Percentiles rank a stretch among this genome's conserved stretches.
Conservation (phyloP, 257 asterid genomes). For the Haberlea rhodopensis region DNA sequence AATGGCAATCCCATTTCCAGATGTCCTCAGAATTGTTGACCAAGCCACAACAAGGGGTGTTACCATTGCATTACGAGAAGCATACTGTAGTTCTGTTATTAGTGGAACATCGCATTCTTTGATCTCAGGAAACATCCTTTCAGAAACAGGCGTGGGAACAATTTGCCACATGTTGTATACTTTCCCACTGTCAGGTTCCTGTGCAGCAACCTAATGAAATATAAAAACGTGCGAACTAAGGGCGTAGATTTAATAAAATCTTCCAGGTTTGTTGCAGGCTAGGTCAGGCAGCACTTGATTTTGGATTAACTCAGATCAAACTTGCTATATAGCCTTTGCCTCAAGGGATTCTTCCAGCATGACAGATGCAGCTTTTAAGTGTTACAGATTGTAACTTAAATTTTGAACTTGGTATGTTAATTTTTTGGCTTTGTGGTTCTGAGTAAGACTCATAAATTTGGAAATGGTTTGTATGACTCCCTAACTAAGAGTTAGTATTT, state of each 20-base stretch:
- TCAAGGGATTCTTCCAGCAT: background rate
- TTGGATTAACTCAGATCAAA: background rate
- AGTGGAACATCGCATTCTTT: slow-evolving; percentile 31
- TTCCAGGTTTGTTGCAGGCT: background rate
- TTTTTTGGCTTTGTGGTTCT: background rate
- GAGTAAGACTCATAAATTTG: no score
- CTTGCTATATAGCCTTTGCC: background rate
- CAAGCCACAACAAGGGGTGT: slow-evolving; percentile 72
- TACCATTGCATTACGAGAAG: slow-evolving; percentile 74
- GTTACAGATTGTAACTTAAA: background rate
- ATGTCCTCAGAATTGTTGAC: slow-evolving; percentile 67
- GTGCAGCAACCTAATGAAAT: slow-evolving; percentile 40
- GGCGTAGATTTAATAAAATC: slow-evolving; percentile 2
- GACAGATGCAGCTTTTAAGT: background rate
- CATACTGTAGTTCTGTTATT: slow-evolving; percentile 59
- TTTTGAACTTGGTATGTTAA: background rate
- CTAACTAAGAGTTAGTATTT: no score
- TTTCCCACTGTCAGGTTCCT: slow-evolving; percentile 29
- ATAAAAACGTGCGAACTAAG: slow-evolving; percentile 22
- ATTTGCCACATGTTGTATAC: slow-evolving; percentile 27
- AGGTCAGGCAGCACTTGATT: background rate
- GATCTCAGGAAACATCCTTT: slow-evolving; percentile 33
- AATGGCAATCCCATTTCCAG: slow-evolving; percentile 36
- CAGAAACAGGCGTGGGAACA: slow-evolving; percentile 31
- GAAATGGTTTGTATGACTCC: background rate